Evolutionary conservation across 345 rosid species (phyloP).

Genomic region (Trapa incisa): DNA sequence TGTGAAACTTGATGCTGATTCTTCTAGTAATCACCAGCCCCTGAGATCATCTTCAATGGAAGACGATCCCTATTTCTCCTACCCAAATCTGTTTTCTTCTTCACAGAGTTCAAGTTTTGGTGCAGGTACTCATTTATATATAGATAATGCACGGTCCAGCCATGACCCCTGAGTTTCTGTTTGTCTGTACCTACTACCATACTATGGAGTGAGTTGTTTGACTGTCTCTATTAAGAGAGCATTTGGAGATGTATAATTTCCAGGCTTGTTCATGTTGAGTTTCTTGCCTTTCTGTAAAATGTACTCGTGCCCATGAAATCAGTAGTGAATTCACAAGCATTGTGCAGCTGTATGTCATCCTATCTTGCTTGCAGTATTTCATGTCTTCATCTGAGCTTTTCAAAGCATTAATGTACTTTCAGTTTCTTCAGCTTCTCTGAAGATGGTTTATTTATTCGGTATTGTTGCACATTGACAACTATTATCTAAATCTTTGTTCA

Average conservation of each 20-base stretch:
- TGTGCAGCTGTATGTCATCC: neutral
- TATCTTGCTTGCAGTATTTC: neutral
- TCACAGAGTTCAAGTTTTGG: slow-evolving; percentile 25
- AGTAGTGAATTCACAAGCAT: neutral
- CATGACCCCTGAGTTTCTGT: slow-evolving; percentile 14
- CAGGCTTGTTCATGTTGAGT: neutral
- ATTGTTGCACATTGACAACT: too few relatives aligned
- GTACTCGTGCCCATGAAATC: neutral
- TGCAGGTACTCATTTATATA: slow-evolving; percentile 16
- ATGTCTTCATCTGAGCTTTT: neutral
- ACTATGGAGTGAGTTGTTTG: neutral
- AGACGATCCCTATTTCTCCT: slow-evolving; percentile 68
- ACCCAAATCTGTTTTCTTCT: slow-evolving; percentile 61
- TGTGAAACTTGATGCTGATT: slow-evolving; percentile 3
- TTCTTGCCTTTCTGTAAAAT: neutral
- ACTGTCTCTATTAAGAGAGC: neutral
- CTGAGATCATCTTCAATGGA: slow-evolving; percentile 58
- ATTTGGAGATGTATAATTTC: neutral
- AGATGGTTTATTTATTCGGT: too few relatives aligned
- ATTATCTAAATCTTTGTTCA: too few relatives aligned
- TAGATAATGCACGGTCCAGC: slow-evolving; percentile 19
- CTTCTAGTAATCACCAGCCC: slow-evolving; percentile 33
- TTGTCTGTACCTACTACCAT: neutral
- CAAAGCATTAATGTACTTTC: neutral
- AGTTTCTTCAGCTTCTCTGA: too few relatives aligned